phyloP scores from a whole-genome alignment of 805 yeast genomes.

The Candida nemodendra region DNA sequence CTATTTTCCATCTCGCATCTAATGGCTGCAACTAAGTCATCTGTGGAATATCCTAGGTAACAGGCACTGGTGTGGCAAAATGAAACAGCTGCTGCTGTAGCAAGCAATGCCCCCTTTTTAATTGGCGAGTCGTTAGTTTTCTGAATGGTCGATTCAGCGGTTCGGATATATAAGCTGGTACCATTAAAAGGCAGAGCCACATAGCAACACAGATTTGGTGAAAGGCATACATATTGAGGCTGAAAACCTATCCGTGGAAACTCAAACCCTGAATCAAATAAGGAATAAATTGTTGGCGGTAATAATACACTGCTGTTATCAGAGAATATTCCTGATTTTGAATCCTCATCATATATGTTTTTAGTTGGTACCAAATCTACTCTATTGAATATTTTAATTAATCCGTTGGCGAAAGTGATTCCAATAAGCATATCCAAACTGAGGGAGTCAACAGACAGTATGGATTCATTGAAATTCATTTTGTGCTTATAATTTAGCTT shows the following conservation, averaged over 20 bases:
- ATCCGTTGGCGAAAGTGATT: conserved; percentile 43
- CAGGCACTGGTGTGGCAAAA: conserved; percentile 68
- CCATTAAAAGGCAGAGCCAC: conserved; percentile 31
- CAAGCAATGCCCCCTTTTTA: conserved; percentile 34
- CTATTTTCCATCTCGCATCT: conserved; percentile 44
- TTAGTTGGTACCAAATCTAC: conserved; percentile 24
- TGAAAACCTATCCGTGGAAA: conserved; percentile 37
- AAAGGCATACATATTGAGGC: conserved; percentile 40
- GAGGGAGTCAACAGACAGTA: conserved; percentile 31
- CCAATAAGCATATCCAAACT: conserved; percentile 41
- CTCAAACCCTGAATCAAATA: conserved; percentile 55
- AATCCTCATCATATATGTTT: conserved; percentile 16
- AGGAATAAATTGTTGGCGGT: conserved; percentile 38
- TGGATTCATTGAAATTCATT: conserved; percentile 26
- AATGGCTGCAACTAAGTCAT: conserved; percentile 63
- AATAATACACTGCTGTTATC: conserved; percentile 15
- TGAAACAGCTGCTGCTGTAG: conserved; percentile 60
- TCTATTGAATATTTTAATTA: conserved; percentile 45
- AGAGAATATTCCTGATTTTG: conserved; percentile 1
- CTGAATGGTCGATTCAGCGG: conserved; percentile 21
- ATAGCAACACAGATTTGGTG: conserved; percentile 51
- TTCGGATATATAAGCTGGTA: conserved; percentile 21
- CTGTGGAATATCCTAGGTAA: conserved; percentile 62
- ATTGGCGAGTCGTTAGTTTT: conserved; percentile 17
- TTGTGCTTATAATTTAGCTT: conserved; percentile 22